Evolutionary conservation across 1,139 yeast species (phyloP), one percentile per base, ranked within the genome.

Genomic region (Blastobotrys malaysiensis): DNA sequence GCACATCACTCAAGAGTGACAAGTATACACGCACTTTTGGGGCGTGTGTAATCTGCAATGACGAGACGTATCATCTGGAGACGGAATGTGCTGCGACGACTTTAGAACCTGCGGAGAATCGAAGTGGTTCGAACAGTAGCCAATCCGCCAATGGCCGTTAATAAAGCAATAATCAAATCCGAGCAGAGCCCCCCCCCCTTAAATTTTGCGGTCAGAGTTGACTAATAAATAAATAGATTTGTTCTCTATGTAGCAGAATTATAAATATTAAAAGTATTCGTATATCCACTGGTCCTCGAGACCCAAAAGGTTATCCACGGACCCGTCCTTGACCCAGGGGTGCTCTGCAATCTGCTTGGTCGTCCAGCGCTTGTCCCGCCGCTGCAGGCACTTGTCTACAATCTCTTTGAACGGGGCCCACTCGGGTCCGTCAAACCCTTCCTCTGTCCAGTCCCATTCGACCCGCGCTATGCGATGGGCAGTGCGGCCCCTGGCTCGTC

Each of bases 381-480:
- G 77, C 26, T 78, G 74, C 47, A 85, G 69, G 51, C 85, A 73
- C 20, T 74, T 71, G 50, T 76, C 76, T 5, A 84, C 89, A 19
- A 84, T 70, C 16, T 65, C 69, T 63, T 79, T 83, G 0, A 84
- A 83, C 3, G 69, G 73, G 0, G 59, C 62, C 76, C 79, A 76
- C 20, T 70, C 74, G 5, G 69, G 16, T 7, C 39, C 68, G 46
- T 55, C 52, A 50, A 58, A 55, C 45, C 52, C 53, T 20, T 52
- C 53, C 16, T 59, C 68, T 56, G 70, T 77, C 98, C 98, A 93
- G 46, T 79, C 80, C 99, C 99, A 93, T 60, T 88, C 95, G 46
- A 88, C 84, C 69, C 93, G 81, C 6, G 97, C 97, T 45, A 93
- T 93, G 55, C 98, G 74, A 69, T 91, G 97, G 1, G 96, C 85